Evolutionary conservation across 257 asterid species (phyloP), one percentile per base, ranked within the genome.

Genomic region (Gynochthodes officinalis): DNA sequence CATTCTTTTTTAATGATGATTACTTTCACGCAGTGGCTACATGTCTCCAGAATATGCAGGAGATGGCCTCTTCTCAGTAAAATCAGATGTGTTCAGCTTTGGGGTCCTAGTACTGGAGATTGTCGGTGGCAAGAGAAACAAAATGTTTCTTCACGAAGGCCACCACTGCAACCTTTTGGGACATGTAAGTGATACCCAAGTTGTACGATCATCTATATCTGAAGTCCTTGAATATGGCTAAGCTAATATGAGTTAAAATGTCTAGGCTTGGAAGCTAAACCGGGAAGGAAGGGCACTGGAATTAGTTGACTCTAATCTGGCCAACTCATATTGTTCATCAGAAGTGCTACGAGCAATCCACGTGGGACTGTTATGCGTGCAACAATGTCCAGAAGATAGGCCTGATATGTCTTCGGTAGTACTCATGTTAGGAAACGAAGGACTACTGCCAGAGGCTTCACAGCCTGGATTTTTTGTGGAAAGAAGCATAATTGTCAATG

Each of bases 311-410:
- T 48, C 67, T 39, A 55, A 64, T 44, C 28, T 81, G 28, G 27
- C 18, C 21, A 66, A 39, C 64, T 61, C 79, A 10, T 62, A 33
- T 23, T 11, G 58, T 28, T n/a, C 35, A 43, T 21, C 48, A 12
- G 77, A 84, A 76, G 75, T 81, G 16, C 44, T 74, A 25, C 40
- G 88, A 62, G 72, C 79, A 11, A 68, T 81, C 27, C 84, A 81
- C 7, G 85, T 84, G 0, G 87, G 85, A 1, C 58, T 83, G 18
- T 49, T 83, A 59, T 83, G 85, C 52, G 87, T 78, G n/a, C 85
- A 84, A 68, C 69, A 75, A 44, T 42, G 60, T 67, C 78, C 80
- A 5, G 73, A 74, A 15, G 85, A 70, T 39, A 81, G 85, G 73
- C 88, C 88, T 55, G 60, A 44, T 48, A 84, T 84, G 87, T 72